Base-by-base conservation (phyloP, 352 stramenopile genomes). In the Phytophthora litchii region DNA sequence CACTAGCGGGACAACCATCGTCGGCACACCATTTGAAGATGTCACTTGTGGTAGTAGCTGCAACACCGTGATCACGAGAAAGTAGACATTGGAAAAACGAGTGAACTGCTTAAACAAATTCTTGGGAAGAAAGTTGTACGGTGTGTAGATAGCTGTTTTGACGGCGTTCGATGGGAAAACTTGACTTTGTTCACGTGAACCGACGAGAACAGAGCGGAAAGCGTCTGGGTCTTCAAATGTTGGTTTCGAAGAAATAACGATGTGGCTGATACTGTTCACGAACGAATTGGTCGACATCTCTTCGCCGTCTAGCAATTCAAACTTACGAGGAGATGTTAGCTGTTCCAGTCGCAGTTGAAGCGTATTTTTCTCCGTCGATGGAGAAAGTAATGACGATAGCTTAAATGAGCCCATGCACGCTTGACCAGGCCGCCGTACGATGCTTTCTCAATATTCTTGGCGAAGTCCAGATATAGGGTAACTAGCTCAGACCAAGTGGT, bases 41-140 rank as follows among this genome's bases (percentile, higher is more conserved):
- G 86, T 95, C 29, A 97, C 88, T 42, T 85, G 58, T 23, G 83
- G 84, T 19, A 96, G 70, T n/a, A 90, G 42, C 43, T 97, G 88
- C 13, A 97, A 67, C 12, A 77, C 79, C 19, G 85, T 90, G 54
- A 97, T 95, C 46, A 94, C 77, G 1, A 97, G 69, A 50, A 97
- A 97, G 70, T 97, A 97, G 32, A 95, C 51, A 56, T 97, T 97
- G 27, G 91, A 94, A 44, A 96, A 87, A 14, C 91, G 88, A 3
- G 74, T 80, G 47, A 88, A 90, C 60, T 90, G 80, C 54, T 90
- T 90, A 58, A 90, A 88, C 14, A 88, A 38, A 49, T 90, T 90
- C 47, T 90, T 90, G 17, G 78, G 60, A 0, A 90, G 11, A 46
- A 88, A 90, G 47, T 83, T 90, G 69, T 72, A 73, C 11, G 64